These are phyloP conservation scores for Lizonia empirigonia DNA, from an alignment of 2,329 filamentous ascomycete genomes.

Conservation along the genomic window DNA sequence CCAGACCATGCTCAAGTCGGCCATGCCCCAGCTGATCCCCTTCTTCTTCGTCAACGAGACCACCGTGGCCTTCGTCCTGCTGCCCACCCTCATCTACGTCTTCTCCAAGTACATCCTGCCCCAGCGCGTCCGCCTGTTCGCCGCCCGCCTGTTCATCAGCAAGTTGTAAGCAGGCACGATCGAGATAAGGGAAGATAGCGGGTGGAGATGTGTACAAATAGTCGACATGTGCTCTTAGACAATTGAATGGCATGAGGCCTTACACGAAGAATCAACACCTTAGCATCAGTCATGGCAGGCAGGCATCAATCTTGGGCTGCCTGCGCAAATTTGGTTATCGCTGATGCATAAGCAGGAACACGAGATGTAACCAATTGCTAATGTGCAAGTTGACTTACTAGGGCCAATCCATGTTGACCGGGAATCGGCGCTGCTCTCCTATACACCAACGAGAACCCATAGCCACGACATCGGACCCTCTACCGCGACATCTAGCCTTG, in stretches of 20 bases:
- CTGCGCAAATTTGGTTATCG: neutral
- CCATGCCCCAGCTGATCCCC: slow-evolving; percentile 53
- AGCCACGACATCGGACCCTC: no score
- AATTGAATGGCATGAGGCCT: slow-evolving; percentile 34
- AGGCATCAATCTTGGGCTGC: neutral
- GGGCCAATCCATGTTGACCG: no score
- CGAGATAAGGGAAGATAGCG: slow-evolving; percentile 5
- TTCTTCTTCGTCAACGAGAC: slow-evolving; percentile 56
- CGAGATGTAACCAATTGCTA: no score
- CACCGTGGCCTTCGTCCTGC: slow-evolving; percentile 49
- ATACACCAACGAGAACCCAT: no score
- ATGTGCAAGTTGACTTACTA: no score
- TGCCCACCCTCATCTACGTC: slow-evolving; percentile 52
- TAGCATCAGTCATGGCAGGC: neutral
- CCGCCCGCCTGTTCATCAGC: slow-evolving; percentile 52
- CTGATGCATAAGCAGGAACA: neutral
- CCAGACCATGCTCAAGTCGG: slow-evolving; percentile 50
- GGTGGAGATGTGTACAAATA: slow-evolving; percentile 41
- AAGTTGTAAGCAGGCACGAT: slow-evolving; percentile 45
- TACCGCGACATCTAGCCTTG: no score
- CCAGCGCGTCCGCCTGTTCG: slow-evolving; percentile 50
- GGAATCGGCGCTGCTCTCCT: no score
- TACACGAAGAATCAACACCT: neutral
- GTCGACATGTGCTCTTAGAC: slow-evolving; percentile 44
- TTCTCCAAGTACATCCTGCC: slow-evolving; percentile 53